Evolutionary conservation across 345 rosid genomes (phyloP), one percentile per base, ranked within the genome.

Genomic region (Carallia pectinifolia): DNA sequence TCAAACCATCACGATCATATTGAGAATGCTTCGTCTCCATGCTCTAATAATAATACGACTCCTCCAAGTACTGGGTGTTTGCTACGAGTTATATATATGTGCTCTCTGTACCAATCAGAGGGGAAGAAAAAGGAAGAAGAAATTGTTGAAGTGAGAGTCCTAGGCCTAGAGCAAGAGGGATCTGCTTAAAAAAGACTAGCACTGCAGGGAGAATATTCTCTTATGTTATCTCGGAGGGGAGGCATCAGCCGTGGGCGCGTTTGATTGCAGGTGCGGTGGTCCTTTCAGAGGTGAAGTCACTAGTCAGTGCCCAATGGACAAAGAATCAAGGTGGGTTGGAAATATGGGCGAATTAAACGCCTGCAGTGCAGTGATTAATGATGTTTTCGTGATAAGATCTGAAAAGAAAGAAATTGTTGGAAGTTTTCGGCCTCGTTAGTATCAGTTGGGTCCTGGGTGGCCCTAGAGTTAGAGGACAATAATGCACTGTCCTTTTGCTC

Each of bases 11-110:
- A 29, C 48, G 40, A 66, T 58, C 36, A 39, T 50, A 16, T 29
- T 74, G 62, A 61, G 58, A 53, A 17, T 58, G 53, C 44, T 67
- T 77, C 62, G 31, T 50, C 62, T 69, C 73, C 75, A 66, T 71
- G 13, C 9, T 38, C 23, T 34, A 13, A 23, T 58, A 27, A 23
- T 23, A 23, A 23, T 15, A 68, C 29, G 29, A 9, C 29, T 44
- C 33, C 31, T 10, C 3, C 31, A n/a, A 27, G 40, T 58, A 53
- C 9, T 48, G 65, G 60, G 30, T 23, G 23, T 58, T n/a, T 23
- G 23, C 56, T 12, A 36, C 6, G 27, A 31, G 36, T n/a, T 56
- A 30, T 36, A 23, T 23, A 23, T 23, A 23, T 23, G 23, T 23
- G 23, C 23, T 23, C 23, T 23, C 23, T 23, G 23, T 23, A 23